Percentiles rank a stretch among this genome's conserved stretches.
These are phyloP conservation scores for Naganishia cerealis DNA, from an alignment of 1,284 basidiomycete species.

Conservation along the genomic window DNA sequence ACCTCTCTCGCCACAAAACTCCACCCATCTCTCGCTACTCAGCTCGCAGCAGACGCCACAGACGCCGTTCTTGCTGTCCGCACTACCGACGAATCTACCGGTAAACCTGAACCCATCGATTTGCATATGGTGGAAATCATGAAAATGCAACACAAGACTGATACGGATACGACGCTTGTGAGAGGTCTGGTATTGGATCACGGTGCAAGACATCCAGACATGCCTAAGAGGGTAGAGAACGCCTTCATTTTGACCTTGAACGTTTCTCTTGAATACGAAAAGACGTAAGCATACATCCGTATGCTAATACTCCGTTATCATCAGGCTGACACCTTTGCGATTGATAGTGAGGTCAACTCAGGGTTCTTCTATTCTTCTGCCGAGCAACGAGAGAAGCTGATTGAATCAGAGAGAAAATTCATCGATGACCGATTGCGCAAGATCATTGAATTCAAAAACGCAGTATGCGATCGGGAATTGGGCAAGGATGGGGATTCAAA, in stretches of 20 bases:
- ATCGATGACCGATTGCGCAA: conserved; percentile 94
- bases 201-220: conserved; percentile 95
- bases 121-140: conserved; percentile 99
- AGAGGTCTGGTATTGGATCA: conserved; percentile 87
- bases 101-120: conserved; percentile 84
- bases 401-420: conserved; percentile 92
- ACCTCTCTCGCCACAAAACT: conserved; percentile 96
- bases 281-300: conserved; percentile 70
- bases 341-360: conserved; percentile 89
- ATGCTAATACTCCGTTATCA: background rate
- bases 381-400: conserved; percentile 97
- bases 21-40: conserved; percentile 75
- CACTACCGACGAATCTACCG: conserved; percentile 52
- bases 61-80: conserved; percentile 88
- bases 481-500: conserved; percentile 64
- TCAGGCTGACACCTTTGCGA: background rate
- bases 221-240: conserved; percentile 98
- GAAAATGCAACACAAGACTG: conserved; percentile 99
- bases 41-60: conserved; percentile 88
- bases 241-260: conserved; percentile 94
- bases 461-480: conserved; percentile 88
- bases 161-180: conserved; percentile 95
- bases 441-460: conserved; percentile 94
- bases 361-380: conserved; percentile 99
- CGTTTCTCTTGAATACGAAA: conserved; percentile 98